Evolutionary conservation across 2,329 filamentous ascomycete genomes (phyloP).

Genomic region (Rasamsonia emersonii): DNA sequence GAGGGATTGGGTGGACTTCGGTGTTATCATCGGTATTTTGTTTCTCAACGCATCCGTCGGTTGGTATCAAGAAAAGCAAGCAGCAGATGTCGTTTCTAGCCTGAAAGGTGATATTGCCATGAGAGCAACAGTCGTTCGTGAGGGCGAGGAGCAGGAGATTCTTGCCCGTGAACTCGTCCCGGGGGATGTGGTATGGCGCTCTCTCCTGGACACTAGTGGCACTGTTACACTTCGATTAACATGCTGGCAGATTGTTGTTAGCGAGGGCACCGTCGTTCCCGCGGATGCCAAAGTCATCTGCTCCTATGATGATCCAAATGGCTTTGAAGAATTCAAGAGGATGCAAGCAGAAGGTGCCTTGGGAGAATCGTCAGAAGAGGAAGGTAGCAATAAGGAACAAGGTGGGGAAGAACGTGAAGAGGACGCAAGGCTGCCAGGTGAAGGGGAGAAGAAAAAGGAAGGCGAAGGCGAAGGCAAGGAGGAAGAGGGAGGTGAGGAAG

Average conservation of each 20-base stretch:
- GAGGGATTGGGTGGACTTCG: slow-evolving; percentile 66
- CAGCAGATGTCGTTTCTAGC: slow-evolving; percentile 65
- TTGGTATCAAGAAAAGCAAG: slow-evolving; percentile 77
- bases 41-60: slow-evolving; percentile 66
- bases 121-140: slow-evolving; percentile 59
- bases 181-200: slow-evolving; percentile 58
- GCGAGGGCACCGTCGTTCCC: slow-evolving; percentile 63
- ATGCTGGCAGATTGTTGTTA: slow-evolving; percentile 50
- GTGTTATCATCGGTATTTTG: slow-evolving; percentile 69
- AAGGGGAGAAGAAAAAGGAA: slow-evolving; percentile 11
- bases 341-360: slow-evolving; percentile 55
- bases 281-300: slow-evolving; percentile 64
- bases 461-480: slow-evolving; percentile 8
- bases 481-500: slow-evolving; percentile 12
- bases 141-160: slow-evolving; percentile 58
- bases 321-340: slow-evolving; percentile 58
- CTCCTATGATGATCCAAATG: slow-evolving; percentile 59
- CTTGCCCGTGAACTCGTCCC: slow-evolving; percentile 64
- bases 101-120: slow-evolving; percentile 73
- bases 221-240: slow-evolving; percentile 11
- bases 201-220: background rate
- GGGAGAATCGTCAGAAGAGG: slow-evolving; percentile 50
- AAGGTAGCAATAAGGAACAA: slow-evolving; percentile 42
- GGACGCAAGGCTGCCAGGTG: slow-evolving; percentile 14
- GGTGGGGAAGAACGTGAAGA: slow-evolving; percentile 9